Evolutionary conservation across 345 rosid species (phyloP).

Genomic region (Eucalyptus regnans): DNA sequence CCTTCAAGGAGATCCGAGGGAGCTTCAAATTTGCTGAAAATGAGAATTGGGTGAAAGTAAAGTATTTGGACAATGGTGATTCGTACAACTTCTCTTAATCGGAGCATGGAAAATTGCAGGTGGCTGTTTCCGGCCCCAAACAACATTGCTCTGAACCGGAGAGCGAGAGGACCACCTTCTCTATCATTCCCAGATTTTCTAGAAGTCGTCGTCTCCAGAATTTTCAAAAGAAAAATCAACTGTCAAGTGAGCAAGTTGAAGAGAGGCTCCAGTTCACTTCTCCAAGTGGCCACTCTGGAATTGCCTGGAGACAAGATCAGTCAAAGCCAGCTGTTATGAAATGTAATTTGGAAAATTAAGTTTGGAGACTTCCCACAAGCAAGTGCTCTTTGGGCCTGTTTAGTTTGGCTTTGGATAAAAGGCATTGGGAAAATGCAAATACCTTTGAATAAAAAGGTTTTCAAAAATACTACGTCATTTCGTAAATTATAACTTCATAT

Average conservation of each 20-base stretch:
- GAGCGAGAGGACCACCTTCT: not conserved
- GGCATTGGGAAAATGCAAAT: accelerated
- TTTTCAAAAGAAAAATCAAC: not conserved
- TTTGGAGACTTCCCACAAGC: not conserved
- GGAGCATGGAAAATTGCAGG: not conserved
- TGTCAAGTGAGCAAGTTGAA: not conserved
- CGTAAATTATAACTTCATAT: too few relatives aligned
- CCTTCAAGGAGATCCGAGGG: not conserved
- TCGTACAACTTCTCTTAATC: not conserved
- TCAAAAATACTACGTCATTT: accelerated
- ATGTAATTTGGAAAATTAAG: not conserved
- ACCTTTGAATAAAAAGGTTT: too few relatives aligned
- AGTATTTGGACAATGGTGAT: not conserved
- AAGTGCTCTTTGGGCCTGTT: not conserved
- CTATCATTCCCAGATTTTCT: not conserved
- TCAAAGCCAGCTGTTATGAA: not conserved
- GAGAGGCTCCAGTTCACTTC: not conserved
- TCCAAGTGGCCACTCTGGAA: not conserved
- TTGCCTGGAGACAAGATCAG: not conserved
- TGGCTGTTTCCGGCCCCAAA: not conserved
- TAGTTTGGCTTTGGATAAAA: too few relatives aligned
- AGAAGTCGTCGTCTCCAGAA: not conserved
- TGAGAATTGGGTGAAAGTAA: not conserved
- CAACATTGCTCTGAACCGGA: not conserved
- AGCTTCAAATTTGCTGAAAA: not conserved